Evolutionary conservation across 1,139 yeast genomes (phyloP), one percentile per base, ranked within the genome.

Genomic region (Suhomyces coccinellae): DNA sequence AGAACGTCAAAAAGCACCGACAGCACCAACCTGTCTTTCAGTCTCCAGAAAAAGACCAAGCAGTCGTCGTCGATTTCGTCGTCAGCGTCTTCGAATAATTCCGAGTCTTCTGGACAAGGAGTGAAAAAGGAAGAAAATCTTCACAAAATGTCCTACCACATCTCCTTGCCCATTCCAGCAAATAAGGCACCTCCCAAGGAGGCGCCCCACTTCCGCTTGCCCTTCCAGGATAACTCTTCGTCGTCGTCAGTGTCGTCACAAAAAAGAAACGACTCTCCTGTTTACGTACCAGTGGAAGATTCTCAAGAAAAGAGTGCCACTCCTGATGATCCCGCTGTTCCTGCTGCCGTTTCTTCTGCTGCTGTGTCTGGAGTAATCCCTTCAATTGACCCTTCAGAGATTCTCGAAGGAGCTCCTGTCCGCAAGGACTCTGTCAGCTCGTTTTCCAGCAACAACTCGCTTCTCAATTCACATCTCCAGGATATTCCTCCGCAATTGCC

Each of bases 401-500:
- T 28, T 9, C 6, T n/a, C 9, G 41, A 37, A 15, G 12, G 11
- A 6, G 13, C 6, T n/a, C 31, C 34, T 11, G 16, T 31, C n/a
- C 30, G 73, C 2, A 65, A 64, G 44, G 66, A 59, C 36, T 70
- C 75, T 0, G 47, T 55, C 4, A 54, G 67, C 17, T 67, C 73
- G 3, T 63, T 53, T 36, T 54, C 66, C 6, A 66, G 68, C 50
- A 47, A 53, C 38, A 55, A 52, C 29, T 67, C 75, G 1, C 54
- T 68, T 15, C 56, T 69, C 34, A 59, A 61, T 5, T 61, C 72
- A 2, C 71, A 69, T 44, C 58, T 71, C 14, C 71, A 65, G 45
- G 75, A 71, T 30, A 63, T 82, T 5, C 87, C 87, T 1, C 78
- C 83, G 0, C 80, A 71, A 50, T 61, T 71, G 22, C 81, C 84